Conservation (phyloP, 192 early-diverging fungal genomes). For the Podila verticillata region DNA sequence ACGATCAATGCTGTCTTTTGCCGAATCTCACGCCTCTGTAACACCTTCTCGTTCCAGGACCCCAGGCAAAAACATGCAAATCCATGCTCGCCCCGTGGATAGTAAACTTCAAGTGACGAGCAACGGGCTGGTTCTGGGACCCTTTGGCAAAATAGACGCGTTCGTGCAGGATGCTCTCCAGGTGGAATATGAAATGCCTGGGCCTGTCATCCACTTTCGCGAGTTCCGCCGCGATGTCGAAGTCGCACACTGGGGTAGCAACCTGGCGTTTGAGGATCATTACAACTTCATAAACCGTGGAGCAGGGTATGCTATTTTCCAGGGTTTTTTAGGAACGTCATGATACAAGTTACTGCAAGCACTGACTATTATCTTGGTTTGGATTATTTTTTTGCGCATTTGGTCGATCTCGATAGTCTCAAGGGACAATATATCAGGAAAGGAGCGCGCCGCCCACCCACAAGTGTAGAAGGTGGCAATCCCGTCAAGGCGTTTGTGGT, state of each 20-base stretch:
- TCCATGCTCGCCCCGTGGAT: neutral
- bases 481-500: constrained; percentile 15
- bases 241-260: constrained; percentile 86
- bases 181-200: constrained; percentile 74
- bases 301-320: constrained; percentile 68
- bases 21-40: neutral
- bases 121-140: constrained; percentile 78
- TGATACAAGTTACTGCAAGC: neutral
- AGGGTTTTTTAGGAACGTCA: no score
- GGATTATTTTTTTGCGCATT: neutral
- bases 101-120: constrained; percentile 49
- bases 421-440: constrained; percentile 76
- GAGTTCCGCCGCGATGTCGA: constrained; percentile 74
- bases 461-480: constrained; percentile 59
- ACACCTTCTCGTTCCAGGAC: no score
- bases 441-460: constrained; percentile 62
- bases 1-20: no score
- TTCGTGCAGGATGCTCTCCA: constrained; percentile 50
- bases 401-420: constrained; percentile 50
- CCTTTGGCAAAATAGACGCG: constrained; percentile 60
- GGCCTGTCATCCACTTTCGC: constrained; percentile 67
- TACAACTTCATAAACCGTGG: constrained; percentile 79
- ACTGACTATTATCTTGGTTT: neutral
- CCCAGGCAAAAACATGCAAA: no score
- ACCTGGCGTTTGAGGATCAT: constrained; percentile 86